Evolutionary conservation across 2,329 filamentous ascomycete species (phyloP).

Genomic region (Ascochyta pisi): DNA sequence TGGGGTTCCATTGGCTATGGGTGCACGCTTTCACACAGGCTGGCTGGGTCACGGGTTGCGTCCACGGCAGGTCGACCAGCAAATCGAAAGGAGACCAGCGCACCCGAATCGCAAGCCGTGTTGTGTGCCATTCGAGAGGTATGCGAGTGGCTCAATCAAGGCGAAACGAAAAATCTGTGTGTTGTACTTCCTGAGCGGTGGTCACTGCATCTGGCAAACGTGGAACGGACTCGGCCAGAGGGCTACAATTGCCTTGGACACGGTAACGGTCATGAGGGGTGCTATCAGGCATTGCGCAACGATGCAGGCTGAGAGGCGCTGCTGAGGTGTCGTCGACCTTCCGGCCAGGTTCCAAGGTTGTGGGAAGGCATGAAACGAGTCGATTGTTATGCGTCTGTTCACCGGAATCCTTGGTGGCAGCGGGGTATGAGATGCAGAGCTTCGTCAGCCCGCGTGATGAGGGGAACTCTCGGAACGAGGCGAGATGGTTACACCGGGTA

Average conservation of each 20-base stretch:
- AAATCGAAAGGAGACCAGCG: not conserved
- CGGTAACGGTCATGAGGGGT: slow-evolving; percentile 21
- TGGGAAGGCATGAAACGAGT: slow-evolving; percentile 10
- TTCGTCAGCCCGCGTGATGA: slow-evolving; percentile 32
- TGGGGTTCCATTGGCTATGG: slow-evolving; percentile 14
- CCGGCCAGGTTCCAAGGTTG: not conserved
- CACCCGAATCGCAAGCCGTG: not conserved
- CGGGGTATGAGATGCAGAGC: slow-evolving; percentile 28
- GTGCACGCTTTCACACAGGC: slow-evolving; percentile 3
- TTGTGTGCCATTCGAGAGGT: slow-evolving; percentile 1
- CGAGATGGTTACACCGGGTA: slow-evolving; percentile 41
- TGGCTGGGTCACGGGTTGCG: not conserved
- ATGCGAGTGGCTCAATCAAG: slow-evolving; percentile 10
- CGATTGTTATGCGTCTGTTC: slow-evolving; percentile 31
- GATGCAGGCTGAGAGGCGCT: slow-evolving; percentile 6
- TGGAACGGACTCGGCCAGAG: slow-evolving; percentile 14
- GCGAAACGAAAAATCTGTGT: slow-evolving; percentile 6
- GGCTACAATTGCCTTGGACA: slow-evolving; percentile 4
- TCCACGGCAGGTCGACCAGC: slow-evolving; percentile 2
- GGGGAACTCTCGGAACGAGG: slow-evolving; percentile 28
- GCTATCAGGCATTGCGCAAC: slow-evolving; percentile 9
- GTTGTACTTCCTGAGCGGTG: slow-evolving; percentile 15
- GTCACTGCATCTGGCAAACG: slow-evolving; percentile 15
- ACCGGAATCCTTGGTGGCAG: slow-evolving; percentile 33
- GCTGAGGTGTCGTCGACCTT: slow-evolving; percentile 5